Conservation (phyloP, 176 grass and related monocot genomes). For the Triticum turgidum region DNA sequence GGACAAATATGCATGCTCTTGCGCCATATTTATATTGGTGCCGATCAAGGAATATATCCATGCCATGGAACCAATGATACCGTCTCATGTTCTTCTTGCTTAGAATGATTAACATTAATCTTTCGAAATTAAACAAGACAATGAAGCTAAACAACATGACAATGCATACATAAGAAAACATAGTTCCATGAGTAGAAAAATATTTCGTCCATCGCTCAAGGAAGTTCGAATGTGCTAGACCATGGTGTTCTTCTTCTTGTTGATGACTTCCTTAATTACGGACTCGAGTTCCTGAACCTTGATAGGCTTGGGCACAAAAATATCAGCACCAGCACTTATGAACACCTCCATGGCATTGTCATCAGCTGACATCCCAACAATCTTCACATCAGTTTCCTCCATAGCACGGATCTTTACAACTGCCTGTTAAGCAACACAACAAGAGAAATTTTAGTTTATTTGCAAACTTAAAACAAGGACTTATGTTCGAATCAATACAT, state of each 20-base stretch:
- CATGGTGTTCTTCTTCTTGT: constrained; percentile 11
- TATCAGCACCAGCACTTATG: constrained; percentile 17
- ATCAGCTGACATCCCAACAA: constrained; percentile 27
- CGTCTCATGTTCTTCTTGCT: neutral
- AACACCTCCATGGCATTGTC: neutral
- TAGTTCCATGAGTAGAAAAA: neutral
- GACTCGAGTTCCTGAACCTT: neutral
- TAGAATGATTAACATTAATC: neutral
- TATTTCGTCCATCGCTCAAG: too few relatives aligned
- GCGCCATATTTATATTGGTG: neutral
- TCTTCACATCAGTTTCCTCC: constrained; percentile 24
- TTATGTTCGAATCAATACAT: neutral
- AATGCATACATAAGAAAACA: neutral
- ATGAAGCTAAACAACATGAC: neutral
- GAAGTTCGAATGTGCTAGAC: neutral
- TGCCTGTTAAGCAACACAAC: neutral
- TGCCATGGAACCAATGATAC: neutral
- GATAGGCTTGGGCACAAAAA: constrained; percentile 20
- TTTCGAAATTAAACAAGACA: neutral
- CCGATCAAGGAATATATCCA: neutral
- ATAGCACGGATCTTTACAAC: constrained; percentile 30
- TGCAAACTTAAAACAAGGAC: neutral
- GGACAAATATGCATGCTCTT: neutral
- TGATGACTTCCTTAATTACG: neutral
- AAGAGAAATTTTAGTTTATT: neutral